Percentiles rank a stretch among this genome's conserved stretches.
Conservation (phyloP, 257 asterid genomes). For the Paraleonurus japonicus region DNA sequence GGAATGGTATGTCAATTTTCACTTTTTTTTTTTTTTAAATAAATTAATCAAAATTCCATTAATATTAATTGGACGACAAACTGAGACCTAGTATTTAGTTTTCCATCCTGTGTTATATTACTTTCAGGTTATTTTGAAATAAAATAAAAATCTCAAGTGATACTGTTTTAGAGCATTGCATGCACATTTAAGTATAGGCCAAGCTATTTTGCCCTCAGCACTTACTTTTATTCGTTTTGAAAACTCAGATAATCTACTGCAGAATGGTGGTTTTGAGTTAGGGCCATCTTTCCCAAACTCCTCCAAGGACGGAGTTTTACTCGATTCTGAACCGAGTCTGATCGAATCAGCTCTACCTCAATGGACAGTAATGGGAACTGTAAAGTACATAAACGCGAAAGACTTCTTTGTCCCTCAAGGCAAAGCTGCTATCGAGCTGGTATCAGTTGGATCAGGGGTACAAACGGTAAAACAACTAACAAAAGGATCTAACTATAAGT, state of each 20-base stretch:
- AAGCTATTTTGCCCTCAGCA: neutral
- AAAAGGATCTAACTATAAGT: conserved; percentile 37
- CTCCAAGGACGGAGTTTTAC: conserved; percentile 41
- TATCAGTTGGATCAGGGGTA: conserved; percentile 44
- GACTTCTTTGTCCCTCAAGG: conserved; percentile 52
- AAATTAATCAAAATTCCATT: no score
- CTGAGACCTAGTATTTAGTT: no score
- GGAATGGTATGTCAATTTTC: conserved; percentile 27
- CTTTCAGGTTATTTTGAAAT: no score
- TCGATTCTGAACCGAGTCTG: conserved; percentile 53
- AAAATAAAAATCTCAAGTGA: no score
- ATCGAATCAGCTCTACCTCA: conserved; percentile 52
- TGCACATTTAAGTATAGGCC: neutral
- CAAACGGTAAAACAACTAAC: conserved; percentile 46
- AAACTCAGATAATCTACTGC: conserved; percentile 41
- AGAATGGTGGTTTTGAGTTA: conserved; percentile 59
- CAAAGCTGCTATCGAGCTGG: conserved; percentile 55
- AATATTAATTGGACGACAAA: no score
- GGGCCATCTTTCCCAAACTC: conserved; percentile 49
- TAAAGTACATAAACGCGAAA: conserved; percentile 51
- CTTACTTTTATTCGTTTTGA: neutral
- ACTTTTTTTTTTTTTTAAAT: no score
- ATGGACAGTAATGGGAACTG: conserved; percentile 58
- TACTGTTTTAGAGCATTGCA: neutral
- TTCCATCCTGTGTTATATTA: no score